phyloP scores from a whole-genome alignment of 305 asterid genomes.

The Fraxinus paxiana region DNA sequence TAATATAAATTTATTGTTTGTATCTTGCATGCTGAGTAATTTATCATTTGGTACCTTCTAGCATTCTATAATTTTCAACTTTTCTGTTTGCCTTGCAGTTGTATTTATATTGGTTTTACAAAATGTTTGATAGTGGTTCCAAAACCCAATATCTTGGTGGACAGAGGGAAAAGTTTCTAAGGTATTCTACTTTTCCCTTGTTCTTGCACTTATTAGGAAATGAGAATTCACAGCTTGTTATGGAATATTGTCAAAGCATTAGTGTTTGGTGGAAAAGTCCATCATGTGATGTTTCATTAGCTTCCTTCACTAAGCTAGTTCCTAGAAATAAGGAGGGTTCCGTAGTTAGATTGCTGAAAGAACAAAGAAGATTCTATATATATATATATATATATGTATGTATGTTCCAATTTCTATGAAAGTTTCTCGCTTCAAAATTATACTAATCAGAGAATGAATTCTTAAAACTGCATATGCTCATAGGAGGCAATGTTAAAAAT shows the following conservation, averaged over 20 bases:
- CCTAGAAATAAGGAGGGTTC: background rate
- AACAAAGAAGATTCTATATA: background rate
- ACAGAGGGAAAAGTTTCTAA: conserved; percentile 81
- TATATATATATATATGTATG: background rate
- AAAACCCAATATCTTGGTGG: conserved; percentile 65
- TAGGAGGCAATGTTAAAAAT: background rate
- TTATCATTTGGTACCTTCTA: conserved; percentile 1
- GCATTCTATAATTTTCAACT: conserved; percentile 15
- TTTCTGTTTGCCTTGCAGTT: conserved; percentile 42
- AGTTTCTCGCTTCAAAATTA: background rate
- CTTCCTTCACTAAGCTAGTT: background rate
- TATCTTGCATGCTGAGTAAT: background rate
- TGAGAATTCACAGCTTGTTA: background rate
- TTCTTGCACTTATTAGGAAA: background rate
- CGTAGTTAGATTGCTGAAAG: conserved; percentile 1
- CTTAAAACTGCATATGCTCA: background rate
- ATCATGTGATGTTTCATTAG: background rate
- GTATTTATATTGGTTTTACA: conserved; percentile 30
- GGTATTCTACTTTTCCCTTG: conserved; percentile 39
- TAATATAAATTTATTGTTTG: background rate
- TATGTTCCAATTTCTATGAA: background rate
- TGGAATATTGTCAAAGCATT: background rate
- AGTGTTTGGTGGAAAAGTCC: background rate
- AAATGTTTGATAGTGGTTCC: conserved; percentile 77
- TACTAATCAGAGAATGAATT: background rate